Evolutionary conservation across 2,329 filamentous ascomycete species (phyloP), one percentile per base, ranked within the genome.

Genomic region (Penicillium sclerotigenum): DNA sequence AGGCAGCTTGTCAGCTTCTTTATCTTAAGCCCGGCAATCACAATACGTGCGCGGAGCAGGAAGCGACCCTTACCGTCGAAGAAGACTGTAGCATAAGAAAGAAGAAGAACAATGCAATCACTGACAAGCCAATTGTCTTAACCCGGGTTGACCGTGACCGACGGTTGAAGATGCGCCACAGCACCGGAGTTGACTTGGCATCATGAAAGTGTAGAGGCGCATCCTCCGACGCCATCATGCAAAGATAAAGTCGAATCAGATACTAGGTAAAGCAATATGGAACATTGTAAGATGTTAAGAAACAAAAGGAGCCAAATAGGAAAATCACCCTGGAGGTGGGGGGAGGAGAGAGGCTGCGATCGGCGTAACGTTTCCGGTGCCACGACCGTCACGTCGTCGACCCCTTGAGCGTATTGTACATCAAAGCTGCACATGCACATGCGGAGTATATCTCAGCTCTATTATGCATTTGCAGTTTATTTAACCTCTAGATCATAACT

Each of bases 141-240:
- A 61, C 57, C 43, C 66, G 64, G 45, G 66, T 65, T 31, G 65
- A 59, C 31, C 70, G 64, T 18, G 65, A 64, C 26, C 70, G 68
- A 57, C 57, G 64, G 51, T 63, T 60, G 52, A 60, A 66, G 26
- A 60, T 55, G 49, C 68, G 69, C 57, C 66, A 64, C 26, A 69
- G 37, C 31, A 68, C 52, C 14, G 57, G 61, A 24, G 61, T 59
- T 11, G 63, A 63, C 41, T 70, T 59, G 50, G 67, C 61, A 50
- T 67, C 65, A 46, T 66, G 62, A 42, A 62, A 60, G 59, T 56
- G 66, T 55, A 64, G 59, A 40, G 61, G 59, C 52, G 56, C 49
- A 58, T 63, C 66, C n/a, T 60, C 50, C 10, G 62, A 61, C 47
- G 66, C 63, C 70, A 71, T 71, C 41, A 54, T 62, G 48, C 56